A percentile compares a stretch with the other conserved stretches of the same genome.
Evolutionary conservation across 306 rosid species (phyloP).

Genomic region (Macrotyloma uniflorum): DNA sequence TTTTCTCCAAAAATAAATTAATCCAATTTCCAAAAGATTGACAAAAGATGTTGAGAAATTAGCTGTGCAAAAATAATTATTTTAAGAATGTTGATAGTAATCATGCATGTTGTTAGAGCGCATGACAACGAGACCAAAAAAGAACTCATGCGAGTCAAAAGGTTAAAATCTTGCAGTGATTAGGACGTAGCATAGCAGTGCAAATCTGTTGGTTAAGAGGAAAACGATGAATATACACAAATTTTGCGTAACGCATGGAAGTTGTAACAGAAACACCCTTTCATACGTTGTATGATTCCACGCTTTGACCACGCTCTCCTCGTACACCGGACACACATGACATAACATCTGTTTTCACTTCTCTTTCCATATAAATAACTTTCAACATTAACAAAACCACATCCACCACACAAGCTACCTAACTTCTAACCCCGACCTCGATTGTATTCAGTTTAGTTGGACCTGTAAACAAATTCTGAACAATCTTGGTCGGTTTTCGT

Average conservation of each 20-base stretch:
- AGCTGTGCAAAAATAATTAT: too few species aligned
- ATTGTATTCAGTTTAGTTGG: conserved; percentile 4
- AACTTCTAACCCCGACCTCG: background rate
- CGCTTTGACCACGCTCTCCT: conserved; percentile 26
- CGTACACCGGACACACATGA: background rate
- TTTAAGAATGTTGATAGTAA: too few species aligned
- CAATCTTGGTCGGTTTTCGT: background rate
- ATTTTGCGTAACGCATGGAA: conserved; percentile 1
- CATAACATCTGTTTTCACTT: background rate
- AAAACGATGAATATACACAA: background rate
- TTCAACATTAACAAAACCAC: background rate
- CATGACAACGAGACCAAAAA: too few species aligned
- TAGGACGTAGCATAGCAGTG: background rate
- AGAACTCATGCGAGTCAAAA: background rate
- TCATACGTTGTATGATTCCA: background rate
- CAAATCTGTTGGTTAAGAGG: background rate
- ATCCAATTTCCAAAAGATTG: background rate
- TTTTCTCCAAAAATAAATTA: background rate
- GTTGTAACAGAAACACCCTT: background rate
- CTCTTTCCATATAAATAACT: background rate
- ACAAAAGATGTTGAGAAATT: background rate
- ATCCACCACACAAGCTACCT: background rate
- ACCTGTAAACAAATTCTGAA: background rate
- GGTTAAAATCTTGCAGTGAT: background rate
- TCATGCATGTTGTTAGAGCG: too few species aligned